A percentile compares a stretch with the other conserved stretches of the same genome.
Conservation (phyloP, 2,329 filamentous ascomycete species). For the Xylariaceae sp. region DNA sequence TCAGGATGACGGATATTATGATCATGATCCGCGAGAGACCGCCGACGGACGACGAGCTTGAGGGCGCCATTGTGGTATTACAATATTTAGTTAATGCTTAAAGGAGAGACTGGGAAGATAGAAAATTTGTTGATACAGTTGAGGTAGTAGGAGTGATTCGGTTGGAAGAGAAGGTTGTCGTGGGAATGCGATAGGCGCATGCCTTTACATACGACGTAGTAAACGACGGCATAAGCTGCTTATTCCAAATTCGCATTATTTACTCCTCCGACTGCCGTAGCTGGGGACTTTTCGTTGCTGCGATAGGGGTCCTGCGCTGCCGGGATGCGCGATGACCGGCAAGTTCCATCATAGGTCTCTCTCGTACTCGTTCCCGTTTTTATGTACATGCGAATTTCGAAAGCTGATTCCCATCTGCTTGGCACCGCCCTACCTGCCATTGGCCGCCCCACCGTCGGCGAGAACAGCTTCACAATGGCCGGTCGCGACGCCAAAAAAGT, state of each 20-base stretch:
- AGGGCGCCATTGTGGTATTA: slow-evolving; percentile 8
- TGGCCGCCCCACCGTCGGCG: slow-evolving; percentile 3
- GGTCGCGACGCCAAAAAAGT: background rate
- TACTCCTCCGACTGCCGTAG: slow-evolving; percentile 7
- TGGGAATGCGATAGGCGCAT: no score
- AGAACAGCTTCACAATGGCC: background rate
- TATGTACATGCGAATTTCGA: no score
- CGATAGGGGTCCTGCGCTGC: slow-evolving; percentile 1
- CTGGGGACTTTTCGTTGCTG: slow-evolving; percentile 12
- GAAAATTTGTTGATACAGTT: background rate
- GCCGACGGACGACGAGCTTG: slow-evolving; percentile 3
- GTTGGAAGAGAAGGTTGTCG: no score
- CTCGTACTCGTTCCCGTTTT: no score
- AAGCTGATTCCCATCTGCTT: no score
- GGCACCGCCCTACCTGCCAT: no score
- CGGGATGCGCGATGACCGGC: background rate
- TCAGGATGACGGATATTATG: slow-evolving; percentile 51
- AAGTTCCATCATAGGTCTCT: slow-evolving; percentile 4
- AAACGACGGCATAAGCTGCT: background rate
- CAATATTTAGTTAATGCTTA: background rate
- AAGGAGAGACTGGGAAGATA: slow-evolving; percentile 1
- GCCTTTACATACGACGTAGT: background rate
- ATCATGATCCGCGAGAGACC: slow-evolving; percentile 38
- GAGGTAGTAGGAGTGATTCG: no score
- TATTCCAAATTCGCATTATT: slow-evolving; percentile 2